phyloP scores from a whole-genome alignment of 2,329 filamentous ascomycete genomes.

The Colletotrichum liriopes region DNA sequence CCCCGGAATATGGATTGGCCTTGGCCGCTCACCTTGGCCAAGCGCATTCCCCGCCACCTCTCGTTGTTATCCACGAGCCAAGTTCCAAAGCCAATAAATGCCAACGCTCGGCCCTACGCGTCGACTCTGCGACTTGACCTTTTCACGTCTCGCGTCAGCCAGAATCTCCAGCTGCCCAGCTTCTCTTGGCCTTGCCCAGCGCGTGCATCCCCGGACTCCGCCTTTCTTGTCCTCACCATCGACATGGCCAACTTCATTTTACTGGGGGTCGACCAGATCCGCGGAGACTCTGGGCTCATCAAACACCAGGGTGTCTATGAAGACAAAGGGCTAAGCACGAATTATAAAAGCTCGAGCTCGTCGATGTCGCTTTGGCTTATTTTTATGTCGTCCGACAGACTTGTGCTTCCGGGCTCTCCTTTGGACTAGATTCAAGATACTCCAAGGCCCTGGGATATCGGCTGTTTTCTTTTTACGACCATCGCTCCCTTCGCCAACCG shows the following conservation, averaged over 20 bases:
- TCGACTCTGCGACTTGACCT: constrained; percentile 5
- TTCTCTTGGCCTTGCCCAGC: constrained; percentile 5
- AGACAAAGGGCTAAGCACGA: not conserved
- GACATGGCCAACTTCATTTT: not conserved
- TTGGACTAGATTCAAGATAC: not conserved
- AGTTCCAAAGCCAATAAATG: constrained; percentile 37
- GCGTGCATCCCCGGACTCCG: constrained; percentile 10
- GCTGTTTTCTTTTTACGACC: not conserved
- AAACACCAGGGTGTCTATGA: not conserved
- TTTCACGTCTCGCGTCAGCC: constrained; percentile 7
- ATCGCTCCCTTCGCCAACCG: not conserved
- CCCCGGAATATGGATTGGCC: constrained; percentile 1
- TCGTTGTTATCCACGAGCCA: constrained; percentile 6
- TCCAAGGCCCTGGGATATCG: not conserved
- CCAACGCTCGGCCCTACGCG: constrained; percentile 35
- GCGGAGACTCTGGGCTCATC: constrained; percentile 4
- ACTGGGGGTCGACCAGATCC: not conserved
- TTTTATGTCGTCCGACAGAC: not conserved
- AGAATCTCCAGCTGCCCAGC: constrained; percentile 18
- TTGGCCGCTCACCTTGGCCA: constrained; percentile 20
- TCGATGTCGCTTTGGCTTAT: not conserved
- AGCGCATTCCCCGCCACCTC: not conserved
- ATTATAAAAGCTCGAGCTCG: constrained; percentile 17
- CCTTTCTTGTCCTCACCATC: constrained; percentile 16
- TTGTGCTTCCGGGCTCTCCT: not conserved